Percentiles rank a stretch among this genome's conserved stretches.
These are phyloP conservation scores for Cnidoscolus chayamansa DNA, from an alignment of 441 rosid species.

Conservation along the genomic window DNA sequence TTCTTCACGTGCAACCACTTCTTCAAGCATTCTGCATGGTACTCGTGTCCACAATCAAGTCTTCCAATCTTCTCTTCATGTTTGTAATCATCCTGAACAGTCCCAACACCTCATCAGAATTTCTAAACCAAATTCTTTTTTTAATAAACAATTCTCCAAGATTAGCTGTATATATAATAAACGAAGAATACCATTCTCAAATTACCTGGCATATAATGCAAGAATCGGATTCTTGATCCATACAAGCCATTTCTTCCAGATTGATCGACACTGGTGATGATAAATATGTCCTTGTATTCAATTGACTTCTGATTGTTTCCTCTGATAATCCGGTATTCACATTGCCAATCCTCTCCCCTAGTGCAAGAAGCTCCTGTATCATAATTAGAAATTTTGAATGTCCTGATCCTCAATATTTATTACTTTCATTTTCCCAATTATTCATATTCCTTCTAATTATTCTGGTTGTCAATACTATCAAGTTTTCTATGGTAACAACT, in stretches of 20 bases:
- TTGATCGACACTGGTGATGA: slow-evolving; percentile 35
- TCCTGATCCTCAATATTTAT: not conserved
- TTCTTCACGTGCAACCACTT: slow-evolving; percentile 81
- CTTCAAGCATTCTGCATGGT: slow-evolving; percentile 75
- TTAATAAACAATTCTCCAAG: too few species aligned
- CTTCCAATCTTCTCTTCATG: slow-evolving; percentile 50
- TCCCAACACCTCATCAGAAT: slow-evolving; percentile 8
- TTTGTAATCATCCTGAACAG: slow-evolving; percentile 55
- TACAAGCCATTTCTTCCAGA: slow-evolving; percentile 56
- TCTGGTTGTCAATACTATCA: not conserved
- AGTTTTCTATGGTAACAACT: slow-evolving; percentile 4
- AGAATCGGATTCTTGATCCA: slow-evolving; percentile 56
- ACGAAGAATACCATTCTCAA: not conserved
- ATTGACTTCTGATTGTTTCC: slow-evolving; percentile 42
- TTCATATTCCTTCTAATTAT: not conserved
- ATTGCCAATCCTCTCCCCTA: slow-evolving; percentile 76
- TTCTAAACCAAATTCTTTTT: not conserved
- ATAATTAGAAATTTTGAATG: not conserved
- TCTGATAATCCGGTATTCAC: slow-evolving; percentile 81
- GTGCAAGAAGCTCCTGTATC: slow-evolving; percentile 78
- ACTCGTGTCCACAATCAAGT: slow-evolving; percentile 69
- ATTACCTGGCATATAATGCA: slow-evolving; percentile 91
- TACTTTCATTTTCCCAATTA: slow-evolving; percentile 4
- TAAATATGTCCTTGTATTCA: slow-evolving; percentile 51
- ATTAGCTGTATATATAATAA: too few species aligned